Evolutionary conservation across 148 eudicot genomes (phyloP).

Genomic region (Arbutus unedo): DNA sequence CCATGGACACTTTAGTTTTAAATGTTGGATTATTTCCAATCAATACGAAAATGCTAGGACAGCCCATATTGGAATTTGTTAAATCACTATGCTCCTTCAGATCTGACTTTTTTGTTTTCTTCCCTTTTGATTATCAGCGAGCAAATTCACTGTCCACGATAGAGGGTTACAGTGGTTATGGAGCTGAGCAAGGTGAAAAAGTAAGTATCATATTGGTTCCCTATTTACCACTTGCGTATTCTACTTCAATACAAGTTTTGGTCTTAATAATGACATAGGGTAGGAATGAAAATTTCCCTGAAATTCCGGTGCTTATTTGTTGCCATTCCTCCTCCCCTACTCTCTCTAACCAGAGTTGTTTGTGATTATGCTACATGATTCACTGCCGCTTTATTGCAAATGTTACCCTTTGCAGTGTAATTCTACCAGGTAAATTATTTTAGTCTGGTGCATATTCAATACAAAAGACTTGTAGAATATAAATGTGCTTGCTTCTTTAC

Average conservation of each 20-base stretch:
- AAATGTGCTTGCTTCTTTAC: too few relatives aligned
- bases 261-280: background rate
- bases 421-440: too few relatives aligned
- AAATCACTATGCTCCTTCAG: background rate
- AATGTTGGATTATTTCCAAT: background rate
- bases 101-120: background rate
- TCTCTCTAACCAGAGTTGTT: too few relatives aligned
- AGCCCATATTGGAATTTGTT: background rate
- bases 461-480: too few relatives aligned
- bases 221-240: background rate
- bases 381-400: background rate
- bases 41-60: background rate
- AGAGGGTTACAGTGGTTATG: constrained; percentile 79
- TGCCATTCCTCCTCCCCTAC: background rate
- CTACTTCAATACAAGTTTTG: background rate
- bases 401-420: background rate
- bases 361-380: background rate
- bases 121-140: constrained; percentile 37
- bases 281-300: background rate
- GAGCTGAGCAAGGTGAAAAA: constrained; percentile 77
- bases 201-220: constrained; percentile 25
- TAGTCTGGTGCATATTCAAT: too few relatives aligned
- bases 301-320: background rate
- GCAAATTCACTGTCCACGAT: constrained; percentile 46
- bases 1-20: background rate